Evolutionary conservation across 164 flowering plant genomes (phyloP), one percentile per base, ranked within the genome.

Genomic region (Saururus chinensis): DNA sequence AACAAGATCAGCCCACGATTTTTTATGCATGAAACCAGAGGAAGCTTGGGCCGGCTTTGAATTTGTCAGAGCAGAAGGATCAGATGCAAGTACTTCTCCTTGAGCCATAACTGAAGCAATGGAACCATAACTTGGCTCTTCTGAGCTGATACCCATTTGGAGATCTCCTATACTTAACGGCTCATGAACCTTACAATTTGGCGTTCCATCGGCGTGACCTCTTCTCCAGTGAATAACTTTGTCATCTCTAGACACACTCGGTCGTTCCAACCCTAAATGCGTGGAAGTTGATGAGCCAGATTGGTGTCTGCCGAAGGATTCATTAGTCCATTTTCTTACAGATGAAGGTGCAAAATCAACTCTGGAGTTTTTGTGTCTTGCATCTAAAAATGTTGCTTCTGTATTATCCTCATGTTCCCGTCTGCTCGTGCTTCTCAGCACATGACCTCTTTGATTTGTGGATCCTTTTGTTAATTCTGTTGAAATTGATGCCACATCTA

Each of bases 21-120:
- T 75, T 14, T 35, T 64, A 52, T 62, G 40, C 25, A 17, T 51
- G 35, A 71, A 19, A 35, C 62, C 49, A 16, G 77, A 72, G 14
- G 74, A 66, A 49, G 37, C 45, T 20, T 17, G 49, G 40, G 22
- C 10, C 23, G 7, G 4, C 56, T 23, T n/a, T 21, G 23, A n/a
- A 20, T n/a, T 1, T 53, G 22, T 53, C 22, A 23, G 23, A 23
- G 1, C 56, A n/a, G 22, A 4, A n/a, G 19, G 56, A 53, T 53
- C 19, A 21, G 10, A 21, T 53, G 4, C 23, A 21, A n/a, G 21
- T 20, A 23, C 4, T 4, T n/a, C 56, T 53, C 19, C 21, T 53
- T n/a, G 12, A n/a, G 20, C 4, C 37, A 37, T 40, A 5, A 8
- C n/a, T 53, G 30, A 26, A 30, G 16, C 40, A 22, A 11, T 37